Conservation (phyloP, 805 yeast genomes). For the Candida sonorensis region DNA sequence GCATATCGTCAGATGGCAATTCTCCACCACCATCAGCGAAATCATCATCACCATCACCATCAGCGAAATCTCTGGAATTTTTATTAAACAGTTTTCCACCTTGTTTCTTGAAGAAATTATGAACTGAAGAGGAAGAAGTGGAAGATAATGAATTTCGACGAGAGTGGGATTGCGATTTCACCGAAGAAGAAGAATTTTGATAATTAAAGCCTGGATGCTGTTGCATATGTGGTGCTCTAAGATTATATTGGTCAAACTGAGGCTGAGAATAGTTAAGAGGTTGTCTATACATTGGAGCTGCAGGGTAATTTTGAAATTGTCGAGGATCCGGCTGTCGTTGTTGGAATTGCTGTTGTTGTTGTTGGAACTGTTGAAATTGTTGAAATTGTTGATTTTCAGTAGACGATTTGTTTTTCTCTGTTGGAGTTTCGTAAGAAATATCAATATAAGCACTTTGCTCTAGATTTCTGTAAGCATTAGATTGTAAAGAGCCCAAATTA, state of each 20-base stretch:
- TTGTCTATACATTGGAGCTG: too few species aligned
- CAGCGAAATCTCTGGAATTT: slow-evolving; percentile 21
- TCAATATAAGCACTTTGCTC: slow-evolving; percentile 39
- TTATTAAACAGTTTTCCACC: too few species aligned
- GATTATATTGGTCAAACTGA: background rate
- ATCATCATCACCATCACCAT: slow-evolving; percentile 22
- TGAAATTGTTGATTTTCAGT: slow-evolving; percentile 8
- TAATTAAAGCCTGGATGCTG: too few species aligned
- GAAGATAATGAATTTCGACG: slow-evolving; percentile 23
- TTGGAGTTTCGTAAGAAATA: slow-evolving; percentile 34
- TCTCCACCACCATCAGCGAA: slow-evolving; percentile 23
- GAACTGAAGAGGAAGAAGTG: slow-evolving; percentile 25
- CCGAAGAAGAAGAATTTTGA: too few species aligned
- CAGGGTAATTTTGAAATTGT: too few species aligned
- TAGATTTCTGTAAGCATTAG: slow-evolving; percentile 30
- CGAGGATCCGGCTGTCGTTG: slow-evolving; percentile 6
- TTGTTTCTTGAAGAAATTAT: slow-evolving; percentile 36
- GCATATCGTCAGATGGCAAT: slow-evolving; percentile 28
- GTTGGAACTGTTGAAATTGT: slow-evolving; percentile 2
- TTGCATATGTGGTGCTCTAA: too few species aligned
- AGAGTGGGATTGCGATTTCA: slow-evolving; percentile 8
- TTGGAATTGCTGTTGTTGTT: slow-evolving; percentile 11
- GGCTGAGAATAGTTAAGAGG: slow-evolving; percentile 3
- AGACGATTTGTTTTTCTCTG: slow-evolving; percentile 9
- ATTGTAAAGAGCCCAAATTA: slow-evolving; percentile 21